Evolutionary conservation across 176 grass and related monocot species (phyloP).

Genomic region (Paspalum vaginatum): DNA sequence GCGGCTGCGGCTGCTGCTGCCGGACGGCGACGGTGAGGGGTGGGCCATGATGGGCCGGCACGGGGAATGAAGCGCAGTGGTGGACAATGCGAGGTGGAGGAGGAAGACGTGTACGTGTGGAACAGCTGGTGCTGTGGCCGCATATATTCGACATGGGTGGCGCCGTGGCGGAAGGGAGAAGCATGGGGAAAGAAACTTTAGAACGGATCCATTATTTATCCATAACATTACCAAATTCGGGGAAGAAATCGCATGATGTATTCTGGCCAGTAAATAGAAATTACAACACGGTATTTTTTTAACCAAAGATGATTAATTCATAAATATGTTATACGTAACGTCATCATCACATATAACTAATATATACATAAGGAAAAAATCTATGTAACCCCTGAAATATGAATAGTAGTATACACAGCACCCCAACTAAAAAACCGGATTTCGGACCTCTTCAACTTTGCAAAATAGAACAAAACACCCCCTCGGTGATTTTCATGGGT

Average conservation of each 20-base stretch:
- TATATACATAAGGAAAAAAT: too few relatives aligned
- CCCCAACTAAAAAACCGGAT: too few relatives aligned
- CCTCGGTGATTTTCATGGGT: too few relatives aligned
- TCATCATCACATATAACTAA: too few relatives aligned
- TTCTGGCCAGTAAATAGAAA: neutral
- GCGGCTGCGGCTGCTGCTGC: neutral
- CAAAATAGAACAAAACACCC: too few relatives aligned
- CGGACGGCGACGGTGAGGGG: slow-evolving; percentile 14
- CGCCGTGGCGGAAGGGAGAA: neutral
- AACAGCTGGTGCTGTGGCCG: neutral
- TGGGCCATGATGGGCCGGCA: neutral
- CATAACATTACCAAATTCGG: neutral
- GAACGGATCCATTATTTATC: neutral
- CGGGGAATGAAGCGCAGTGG: neutral
- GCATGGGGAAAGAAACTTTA: neutral
- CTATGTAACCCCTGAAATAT: too few relatives aligned
- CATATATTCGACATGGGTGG: slow-evolving; percentile 4
- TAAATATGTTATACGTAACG: too few relatives aligned
- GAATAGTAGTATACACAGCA: too few relatives aligned
- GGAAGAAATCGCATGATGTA: neutral
- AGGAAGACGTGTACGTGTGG: neutral
- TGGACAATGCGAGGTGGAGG: slow-evolving; percentile 1
- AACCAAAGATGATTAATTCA: too few relatives aligned
- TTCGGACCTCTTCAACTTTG: too few relatives aligned
- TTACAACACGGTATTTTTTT: too few relatives aligned